Evolutionary conservation across 2,329 filamentous ascomycete species (phyloP).

Genomic region (Xylariaceae sp.): DNA sequence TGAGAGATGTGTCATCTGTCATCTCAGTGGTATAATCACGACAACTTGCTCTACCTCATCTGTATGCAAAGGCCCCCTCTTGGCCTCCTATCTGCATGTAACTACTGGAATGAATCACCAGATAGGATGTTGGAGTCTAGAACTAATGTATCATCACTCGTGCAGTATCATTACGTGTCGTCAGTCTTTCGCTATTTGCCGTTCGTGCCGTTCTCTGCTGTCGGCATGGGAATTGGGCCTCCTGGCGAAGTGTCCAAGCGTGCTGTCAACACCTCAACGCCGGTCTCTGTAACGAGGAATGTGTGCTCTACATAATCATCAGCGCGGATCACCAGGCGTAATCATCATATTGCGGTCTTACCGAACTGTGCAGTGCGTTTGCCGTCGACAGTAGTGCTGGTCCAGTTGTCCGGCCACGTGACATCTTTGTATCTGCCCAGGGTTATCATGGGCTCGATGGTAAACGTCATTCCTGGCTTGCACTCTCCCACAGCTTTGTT

Average conservation of each 20-base stretch:
- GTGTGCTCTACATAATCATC: constrained; percentile 63
- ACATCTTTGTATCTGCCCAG: constrained; percentile 86
- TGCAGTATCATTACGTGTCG: not conserved
- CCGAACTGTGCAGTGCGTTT: constrained; percentile 89
- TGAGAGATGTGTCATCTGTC: too few relatives aligned
- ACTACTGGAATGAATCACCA: too few relatives aligned
- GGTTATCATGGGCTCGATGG: constrained; percentile 98
- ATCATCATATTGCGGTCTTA: constrained; percentile 39
- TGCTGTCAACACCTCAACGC: constrained; percentile 79
- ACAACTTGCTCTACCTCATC: too few relatives aligned
- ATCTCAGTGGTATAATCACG: too few relatives aligned
- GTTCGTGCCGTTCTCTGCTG: constrained; percentile 17
- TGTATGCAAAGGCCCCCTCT: too few relatives aligned
- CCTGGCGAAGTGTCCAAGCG: constrained; percentile 70
- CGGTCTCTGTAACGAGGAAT: constrained; percentile 76
- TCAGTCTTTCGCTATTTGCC: constrained; percentile 3
- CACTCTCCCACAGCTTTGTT: constrained; percentile 95
- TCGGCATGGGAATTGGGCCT: constrained; percentile 61
- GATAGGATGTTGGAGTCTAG: too few relatives aligned
- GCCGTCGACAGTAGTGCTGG: constrained; percentile 87
- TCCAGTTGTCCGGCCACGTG: constrained; percentile 99
- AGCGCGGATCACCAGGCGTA: not conserved
- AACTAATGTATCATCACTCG: not conserved
- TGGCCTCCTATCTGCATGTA: too few relatives aligned
- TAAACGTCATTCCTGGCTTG: constrained; percentile 97